Conservation (phyloP, 2,329 filamentous ascomycete genomes). For the Fusarium papillatum region DNA sequence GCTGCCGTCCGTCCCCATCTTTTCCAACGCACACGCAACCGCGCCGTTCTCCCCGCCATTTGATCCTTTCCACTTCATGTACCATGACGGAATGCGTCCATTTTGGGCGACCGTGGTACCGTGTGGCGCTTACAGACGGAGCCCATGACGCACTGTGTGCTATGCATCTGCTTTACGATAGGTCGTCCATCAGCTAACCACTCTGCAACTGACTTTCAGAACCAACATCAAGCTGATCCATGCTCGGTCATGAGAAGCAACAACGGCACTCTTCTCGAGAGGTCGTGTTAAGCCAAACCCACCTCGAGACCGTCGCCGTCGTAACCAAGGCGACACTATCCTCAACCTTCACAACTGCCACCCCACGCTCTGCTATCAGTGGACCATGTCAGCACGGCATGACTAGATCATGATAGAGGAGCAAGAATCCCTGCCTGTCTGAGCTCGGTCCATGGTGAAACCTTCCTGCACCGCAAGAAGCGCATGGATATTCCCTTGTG, state of each 20-base stretch:
- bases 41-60: conserved; percentile 37
- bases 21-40: conserved; percentile 26
- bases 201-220: not conserved
- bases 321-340: not conserved
- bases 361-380: conserved; percentile 1
- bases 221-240: not conserved
- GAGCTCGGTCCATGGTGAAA: conserved; percentile 2
- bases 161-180: not conserved
- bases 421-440: not conserved
- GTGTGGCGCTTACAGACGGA: not conserved
- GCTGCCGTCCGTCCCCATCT: conserved; percentile 7
- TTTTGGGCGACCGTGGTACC: conserved; percentile 26
- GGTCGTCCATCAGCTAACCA: not conserved
- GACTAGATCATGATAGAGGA: not conserved
- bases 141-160: conserved; percentile 1
- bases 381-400: conserved; percentile 9
- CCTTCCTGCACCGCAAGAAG: not conserved
- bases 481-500: conserved; percentile 9
- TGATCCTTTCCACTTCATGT: conserved; percentile 20
- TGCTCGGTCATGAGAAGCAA: not conserved
- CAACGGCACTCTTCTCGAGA: not conserved
- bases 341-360: not conserved
- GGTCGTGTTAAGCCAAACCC: not conserved
- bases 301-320: not conserved
- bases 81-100: conserved; percentile 38